Evolutionary conservation across 371 early-diverging fungal genomes (phyloP).

Genomic region (Amoeboaphelidium protococcarum): DNA sequence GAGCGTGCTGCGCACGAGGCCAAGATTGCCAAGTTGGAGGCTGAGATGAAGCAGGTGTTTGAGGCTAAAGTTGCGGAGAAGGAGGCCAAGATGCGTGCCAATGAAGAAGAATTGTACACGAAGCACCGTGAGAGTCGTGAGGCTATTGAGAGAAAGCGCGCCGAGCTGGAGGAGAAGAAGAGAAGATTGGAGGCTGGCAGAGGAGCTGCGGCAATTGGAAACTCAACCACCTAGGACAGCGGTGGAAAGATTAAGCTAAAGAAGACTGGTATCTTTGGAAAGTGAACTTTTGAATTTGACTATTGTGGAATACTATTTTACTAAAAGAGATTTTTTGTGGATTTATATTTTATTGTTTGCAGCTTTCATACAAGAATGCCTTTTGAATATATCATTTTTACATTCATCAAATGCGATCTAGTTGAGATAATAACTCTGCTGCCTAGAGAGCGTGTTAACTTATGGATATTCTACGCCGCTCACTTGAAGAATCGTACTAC

Average conservation of each 20-base stretch:
- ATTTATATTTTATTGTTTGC: no score
- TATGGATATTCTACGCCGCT: no score
- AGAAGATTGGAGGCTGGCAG: slow-evolving; percentile 4
- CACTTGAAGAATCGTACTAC: no score
- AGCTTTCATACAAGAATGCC: no score
- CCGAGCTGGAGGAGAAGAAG: slow-evolving; percentile 79
- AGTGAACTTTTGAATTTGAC: not conserved
- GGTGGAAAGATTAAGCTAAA: not conserved
- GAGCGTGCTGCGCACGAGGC: slow-evolving; percentile 72
- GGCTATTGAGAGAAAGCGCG: slow-evolving; percentile 69
- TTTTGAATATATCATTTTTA: no score
- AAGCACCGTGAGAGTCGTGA: slow-evolving; percentile 92
- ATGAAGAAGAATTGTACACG: slow-evolving; percentile 84
- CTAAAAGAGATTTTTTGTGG: no score
- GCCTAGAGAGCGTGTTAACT: no score
- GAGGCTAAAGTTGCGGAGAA: slow-evolving; percentile 93
- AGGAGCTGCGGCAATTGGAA: not conserved
- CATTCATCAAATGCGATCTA: no score
- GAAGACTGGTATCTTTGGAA: not conserved
- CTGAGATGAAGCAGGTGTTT: slow-evolving; percentile 90
- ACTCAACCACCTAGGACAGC: no score
- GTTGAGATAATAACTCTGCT: no score
- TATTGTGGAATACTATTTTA: no score
- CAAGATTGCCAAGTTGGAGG: slow-evolving; percentile 88
- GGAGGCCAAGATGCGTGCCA: slow-evolving; percentile 81